Conservation (phyloP, 495 filamentous ascomycete genomes). For the Xylaria grammica region DNA sequence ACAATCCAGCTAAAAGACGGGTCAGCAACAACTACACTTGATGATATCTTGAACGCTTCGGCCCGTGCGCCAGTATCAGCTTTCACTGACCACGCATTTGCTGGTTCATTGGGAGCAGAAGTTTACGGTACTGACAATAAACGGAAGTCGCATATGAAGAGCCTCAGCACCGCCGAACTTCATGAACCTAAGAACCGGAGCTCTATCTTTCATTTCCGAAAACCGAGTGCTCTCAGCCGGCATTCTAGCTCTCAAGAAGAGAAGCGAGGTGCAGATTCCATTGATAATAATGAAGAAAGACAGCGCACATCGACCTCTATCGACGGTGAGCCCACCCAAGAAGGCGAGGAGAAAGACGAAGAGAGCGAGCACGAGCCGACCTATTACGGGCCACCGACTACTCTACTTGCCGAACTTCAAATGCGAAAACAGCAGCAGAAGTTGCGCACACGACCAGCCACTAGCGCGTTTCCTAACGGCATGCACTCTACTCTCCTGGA, state of each 20-base stretch:
- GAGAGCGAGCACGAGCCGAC: constrained; percentile 43
- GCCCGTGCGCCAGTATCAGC: constrained; percentile 89
- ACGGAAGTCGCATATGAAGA: constrained; percentile 40
- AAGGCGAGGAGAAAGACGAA: constrained; percentile 46
- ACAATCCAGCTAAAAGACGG: constrained; percentile 72
- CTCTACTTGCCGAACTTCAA: constrained; percentile 89
- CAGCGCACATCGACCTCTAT: constrained; percentile 24
- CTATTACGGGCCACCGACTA: constrained; percentile 78
- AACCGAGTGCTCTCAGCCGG: constrained; percentile 35
- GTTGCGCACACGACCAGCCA: constrained; percentile 70
- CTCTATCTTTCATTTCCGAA: constrained; percentile 44
- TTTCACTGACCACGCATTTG: constrained; percentile 91
- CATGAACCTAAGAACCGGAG: constrained; percentile 41
- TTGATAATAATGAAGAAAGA: constrained; percentile 41
- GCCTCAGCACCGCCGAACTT: constrained; percentile 27
- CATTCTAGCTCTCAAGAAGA: constrained; percentile 32
- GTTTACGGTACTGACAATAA: constrained; percentile 63
- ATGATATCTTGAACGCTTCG: constrained; percentile 94
- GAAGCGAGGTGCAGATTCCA: constrained; percentile 28
- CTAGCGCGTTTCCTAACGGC: constrained; percentile 71
- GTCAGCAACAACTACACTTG: constrained; percentile 86
- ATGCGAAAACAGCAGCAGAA: constrained; percentile 85
- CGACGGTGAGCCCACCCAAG: constrained; percentile 45
- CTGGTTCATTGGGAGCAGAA: constrained; percentile 70
- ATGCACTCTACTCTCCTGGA: constrained; percentile 89